A percentile compares a stretch with the other conserved stretches of the same genome.
These are phyloP conservation scores for Aspergillus sp. DNA, from an alignment of 2,329 filamentous ascomycete genomes.

Conservation along the genomic window DNA sequence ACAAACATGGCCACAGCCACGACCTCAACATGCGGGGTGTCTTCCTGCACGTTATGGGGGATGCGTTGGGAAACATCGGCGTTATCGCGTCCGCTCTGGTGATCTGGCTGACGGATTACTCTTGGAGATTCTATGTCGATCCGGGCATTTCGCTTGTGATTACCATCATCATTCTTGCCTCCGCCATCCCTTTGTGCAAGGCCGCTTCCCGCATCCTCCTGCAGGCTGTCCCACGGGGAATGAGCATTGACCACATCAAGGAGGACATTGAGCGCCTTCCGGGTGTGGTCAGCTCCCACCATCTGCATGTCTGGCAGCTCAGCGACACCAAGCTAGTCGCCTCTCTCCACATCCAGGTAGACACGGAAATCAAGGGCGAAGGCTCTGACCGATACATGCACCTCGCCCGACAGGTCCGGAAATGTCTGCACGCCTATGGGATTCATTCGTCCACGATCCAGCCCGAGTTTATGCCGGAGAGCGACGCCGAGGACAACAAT, in stretches of 20 bases:
- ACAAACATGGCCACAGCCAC: constrained; percentile 52
- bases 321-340: constrained; percentile 93
- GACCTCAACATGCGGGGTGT: constrained; percentile 89
- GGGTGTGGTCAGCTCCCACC: constrained; percentile 86
- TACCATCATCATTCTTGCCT: constrained; percentile 66
- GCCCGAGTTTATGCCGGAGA: constrained; percentile 65
- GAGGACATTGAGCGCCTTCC: constrained; percentile 84
- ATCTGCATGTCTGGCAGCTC: constrained; percentile 96
- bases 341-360: constrained; percentile 87
- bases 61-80: constrained; percentile 48
- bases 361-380: constrained; percentile 81
- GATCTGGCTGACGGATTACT: constrained; percentile 86
- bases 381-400: constrained; percentile 82
- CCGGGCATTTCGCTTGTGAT: constrained; percentile 92
- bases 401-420: constrained; percentile 75
- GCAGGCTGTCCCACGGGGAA: constrained; percentile 86
- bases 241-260: constrained; percentile 85
- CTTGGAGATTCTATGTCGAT: constrained; percentile 82
- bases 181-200: constrained; percentile 51
- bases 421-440: constrained; percentile 89
- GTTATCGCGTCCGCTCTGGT: constrained; percentile 66
- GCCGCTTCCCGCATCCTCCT: constrained; percentile 73
- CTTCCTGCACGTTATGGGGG: constrained; percentile 60
- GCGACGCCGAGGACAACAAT: constrained; percentile 31
- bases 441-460: constrained; percentile 98